Evolutionary conservation across 106 monocot species (phyloP), one percentile per base, ranked within the genome.

Genomic region (Phalaenopsis equestris): DNA sequence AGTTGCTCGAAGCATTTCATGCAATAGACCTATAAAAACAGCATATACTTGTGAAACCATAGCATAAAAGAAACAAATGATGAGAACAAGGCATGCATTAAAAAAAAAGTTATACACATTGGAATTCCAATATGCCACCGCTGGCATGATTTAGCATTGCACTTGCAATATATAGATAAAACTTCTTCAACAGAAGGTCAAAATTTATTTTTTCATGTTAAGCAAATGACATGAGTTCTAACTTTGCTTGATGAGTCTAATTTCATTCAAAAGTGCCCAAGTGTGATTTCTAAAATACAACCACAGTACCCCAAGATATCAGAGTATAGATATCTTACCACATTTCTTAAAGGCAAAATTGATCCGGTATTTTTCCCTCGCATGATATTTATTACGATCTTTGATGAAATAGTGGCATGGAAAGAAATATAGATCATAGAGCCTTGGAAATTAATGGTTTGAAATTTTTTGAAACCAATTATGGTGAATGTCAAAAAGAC

Each of bases 1-100:
- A 57, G 88, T 81, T 75, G 92, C 86, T 57, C 90, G 82, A 73
- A 93, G 79, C 92, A 93, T 93, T 86, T 93, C 92, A 83, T 86
- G 81, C 58, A 93, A 82, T 41, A 93, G 75, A 43, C 89, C 89
- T 92, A 80, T 78, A 65, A 42, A 48, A 70, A 24, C 55, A 55
- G 74, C 30, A 74, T 30, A 75, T 42, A 57, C 47, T 42, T 41
- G 19, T 79, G 46, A 72, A 64, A 87, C 56, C 21, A 64, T 55
- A 81, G 15, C 21, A 80, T 64, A 81, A 21, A 55, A 76, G 49
- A 77, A 11, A 68, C 38, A 47, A 65, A 74, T n/a, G 18, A 74
- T 45, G 19, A 45, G 41, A 6, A 15, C 38, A 9, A 72, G 15
- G 5, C 41, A 72, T 41, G 14, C 15, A 42, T 74, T 12, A 43